Conservation (phyloP, 106 monocot genomes). For the Apostasia shenzhenica region DNA sequence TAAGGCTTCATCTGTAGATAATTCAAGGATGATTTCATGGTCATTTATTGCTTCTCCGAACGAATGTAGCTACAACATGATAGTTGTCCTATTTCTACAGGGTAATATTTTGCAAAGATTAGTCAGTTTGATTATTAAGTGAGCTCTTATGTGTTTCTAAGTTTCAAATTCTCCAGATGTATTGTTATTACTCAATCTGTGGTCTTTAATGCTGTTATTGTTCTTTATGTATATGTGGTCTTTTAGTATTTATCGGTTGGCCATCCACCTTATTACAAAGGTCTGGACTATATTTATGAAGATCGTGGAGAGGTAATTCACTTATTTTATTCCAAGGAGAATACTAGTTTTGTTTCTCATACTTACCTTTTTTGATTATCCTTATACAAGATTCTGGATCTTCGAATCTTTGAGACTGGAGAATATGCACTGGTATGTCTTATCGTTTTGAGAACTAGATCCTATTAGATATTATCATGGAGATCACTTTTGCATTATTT, state of each 20-base stretch:
- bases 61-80: too few species aligned
- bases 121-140: too few species aligned
- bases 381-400: conserved; percentile 57
- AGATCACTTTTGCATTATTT: too few species aligned
- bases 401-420: conserved; percentile 78
- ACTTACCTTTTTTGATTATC: not conserved
- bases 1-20: too few species aligned
- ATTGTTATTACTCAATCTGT: not conserved
- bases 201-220: not conserved
- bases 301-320: conserved; percentile 83
- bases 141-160: not conserved
- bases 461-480: too few species aligned
- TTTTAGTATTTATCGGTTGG: conserved; percentile 90
- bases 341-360: not conserved
- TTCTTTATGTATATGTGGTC: not conserved
- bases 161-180: not conserved
- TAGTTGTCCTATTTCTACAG: too few species aligned
- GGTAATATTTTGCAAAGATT: too few species aligned
- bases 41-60: too few species aligned
- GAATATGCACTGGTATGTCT: conserved; percentile 84
- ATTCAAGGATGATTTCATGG: too few species aligned
- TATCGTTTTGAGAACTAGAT: not conserved
- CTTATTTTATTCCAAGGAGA: not conserved
- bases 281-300: conserved; percentile 92
- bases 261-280: conserved; percentile 88